A percentile compares a stretch with the other conserved stretches of the same genome.
Conservation (phyloP, 352 stramenopile species). For the Aphanomyces invadans region DNA sequence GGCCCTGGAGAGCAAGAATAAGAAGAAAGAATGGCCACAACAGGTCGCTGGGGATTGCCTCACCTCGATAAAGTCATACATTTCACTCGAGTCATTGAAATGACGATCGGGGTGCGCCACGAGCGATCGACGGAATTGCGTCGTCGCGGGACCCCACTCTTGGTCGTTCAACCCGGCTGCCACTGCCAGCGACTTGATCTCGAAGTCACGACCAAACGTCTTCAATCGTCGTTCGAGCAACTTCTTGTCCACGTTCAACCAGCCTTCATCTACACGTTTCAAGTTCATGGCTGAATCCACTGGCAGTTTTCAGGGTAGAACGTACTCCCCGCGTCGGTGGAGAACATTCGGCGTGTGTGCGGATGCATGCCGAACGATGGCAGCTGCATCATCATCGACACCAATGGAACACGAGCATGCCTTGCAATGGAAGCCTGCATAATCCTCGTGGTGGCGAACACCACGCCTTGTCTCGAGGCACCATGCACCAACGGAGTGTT, state of each 20-base stretch:
- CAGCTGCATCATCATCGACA: neutral
- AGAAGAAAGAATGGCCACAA: neutral
- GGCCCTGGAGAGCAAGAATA: slow-evolving; percentile 27
- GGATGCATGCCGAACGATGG: neutral
- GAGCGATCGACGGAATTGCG: slow-evolving; percentile 58
- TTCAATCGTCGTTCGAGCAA: slow-evolving; percentile 20
- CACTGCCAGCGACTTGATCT: slow-evolving; percentile 54
- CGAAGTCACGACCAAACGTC: slow-evolving; percentile 58
- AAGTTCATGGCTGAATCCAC: neutral
- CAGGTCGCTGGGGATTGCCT: neutral
- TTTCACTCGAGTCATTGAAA: slow-evolving; percentile 48
- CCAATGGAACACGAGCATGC: neutral
- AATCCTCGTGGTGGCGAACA: neutral
- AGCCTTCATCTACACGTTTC: neutral
- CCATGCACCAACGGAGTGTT: neutral
- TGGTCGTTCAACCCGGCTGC: slow-evolving; percentile 54
- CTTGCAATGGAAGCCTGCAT: neutral
- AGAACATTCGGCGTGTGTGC: neutral
- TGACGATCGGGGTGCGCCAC: slow-evolving; percentile 42
- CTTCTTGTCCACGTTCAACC: slow-evolving; percentile 5
- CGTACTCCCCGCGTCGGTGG: neutral
- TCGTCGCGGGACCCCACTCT: slow-evolving; percentile 49
- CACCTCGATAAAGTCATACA: slow-evolving; percentile 42
- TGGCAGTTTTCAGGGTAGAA: neutral
- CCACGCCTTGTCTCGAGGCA: neutral